A percentile compares a stretch with the other conserved stretches of the same genome.
Conservation (phyloP, 2,329 filamentous ascomycete species). For the Elsinoe fawcettii region DNA sequence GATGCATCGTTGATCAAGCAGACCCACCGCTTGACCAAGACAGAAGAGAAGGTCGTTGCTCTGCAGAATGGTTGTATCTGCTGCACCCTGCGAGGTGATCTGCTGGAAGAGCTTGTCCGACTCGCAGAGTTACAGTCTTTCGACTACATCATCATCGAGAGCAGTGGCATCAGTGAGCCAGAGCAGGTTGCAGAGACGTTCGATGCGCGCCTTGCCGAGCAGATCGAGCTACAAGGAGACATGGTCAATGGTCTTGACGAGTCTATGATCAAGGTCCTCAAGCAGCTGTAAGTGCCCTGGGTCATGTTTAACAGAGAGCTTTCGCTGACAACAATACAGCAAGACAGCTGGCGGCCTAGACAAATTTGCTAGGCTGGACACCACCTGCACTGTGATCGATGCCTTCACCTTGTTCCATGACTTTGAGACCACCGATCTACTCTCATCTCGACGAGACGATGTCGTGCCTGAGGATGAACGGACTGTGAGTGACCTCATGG, state of each 20-base stretch:
- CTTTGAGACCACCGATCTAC: constrained; percentile 61
- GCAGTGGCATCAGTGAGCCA: constrained; percentile 63
- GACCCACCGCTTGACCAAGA: constrained; percentile 27
- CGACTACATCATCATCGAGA: constrained; percentile 66
- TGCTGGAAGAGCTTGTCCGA: constrained; percentile 61
- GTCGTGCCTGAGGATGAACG: constrained; percentile 62
- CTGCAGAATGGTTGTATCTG: constrained; percentile 58
- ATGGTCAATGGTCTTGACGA: constrained; percentile 34
- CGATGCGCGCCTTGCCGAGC: constrained; percentile 44
- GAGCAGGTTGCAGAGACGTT: constrained; percentile 70
- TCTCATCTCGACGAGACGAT: constrained; percentile 53
- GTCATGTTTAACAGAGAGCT: constrained; percentile 13
- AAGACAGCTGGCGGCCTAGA: constrained; percentile 56
- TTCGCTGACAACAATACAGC: constrained; percentile 23
- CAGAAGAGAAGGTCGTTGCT: constrained; percentile 28
- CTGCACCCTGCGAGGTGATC: constrained; percentile 63
- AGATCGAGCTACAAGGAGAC: constrained; percentile 22
- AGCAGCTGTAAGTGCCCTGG: constrained; percentile 37
- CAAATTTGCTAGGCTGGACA: constrained; percentile 59
- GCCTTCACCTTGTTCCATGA: constrained; percentile 65
- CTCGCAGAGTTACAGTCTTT: constrained; percentile 56
- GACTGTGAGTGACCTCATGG: constrained; percentile 67
- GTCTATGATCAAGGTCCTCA: constrained; percentile 39
- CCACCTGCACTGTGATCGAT: constrained; percentile 65
- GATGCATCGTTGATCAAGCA: constrained; percentile 25